A percentile compares a stretch with the other conserved stretches of the same genome.
Conservation (phyloP, 495 filamentous ascomycete species). For the Aspergillus hancockii region DNA sequence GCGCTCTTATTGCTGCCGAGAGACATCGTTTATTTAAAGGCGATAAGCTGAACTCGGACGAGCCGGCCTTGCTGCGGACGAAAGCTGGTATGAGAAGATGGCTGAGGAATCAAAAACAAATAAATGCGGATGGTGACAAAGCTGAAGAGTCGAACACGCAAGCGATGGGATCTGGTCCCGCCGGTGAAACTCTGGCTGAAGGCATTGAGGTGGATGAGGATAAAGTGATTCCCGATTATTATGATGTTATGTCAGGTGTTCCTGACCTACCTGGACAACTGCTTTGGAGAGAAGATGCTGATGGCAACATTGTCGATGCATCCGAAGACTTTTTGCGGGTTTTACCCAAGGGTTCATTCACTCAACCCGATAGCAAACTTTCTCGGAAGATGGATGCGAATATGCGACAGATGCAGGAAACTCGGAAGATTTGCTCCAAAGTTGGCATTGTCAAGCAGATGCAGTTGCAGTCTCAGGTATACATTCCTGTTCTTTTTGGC, state of each 20-base stretch:
- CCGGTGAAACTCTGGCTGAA: slow-evolving; percentile 78
- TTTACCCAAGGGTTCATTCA: slow-evolving; percentile 72
- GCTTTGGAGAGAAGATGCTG: slow-evolving; percentile 82
- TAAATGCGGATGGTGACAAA: slow-evolving; percentile 53
- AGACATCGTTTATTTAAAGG: slow-evolving; percentile 81
- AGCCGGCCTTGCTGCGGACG: slow-evolving; percentile 80
- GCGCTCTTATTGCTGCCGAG: slow-evolving; percentile 78
- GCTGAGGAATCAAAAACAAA: slow-evolving; percentile 70
- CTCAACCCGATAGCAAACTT: slow-evolving; percentile 72
- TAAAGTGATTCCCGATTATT: slow-evolving; percentile 84
- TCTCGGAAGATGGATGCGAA: slow-evolving; percentile 85
- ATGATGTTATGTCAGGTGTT: slow-evolving; percentile 80
- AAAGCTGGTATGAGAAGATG: slow-evolving; percentile 79
- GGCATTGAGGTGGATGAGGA: slow-evolving; percentile 87
- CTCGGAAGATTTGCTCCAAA: slow-evolving; percentile 91
- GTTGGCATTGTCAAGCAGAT: slow-evolving; percentile 99
- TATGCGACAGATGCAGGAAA: slow-evolving; percentile 94
- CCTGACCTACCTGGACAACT: slow-evolving; percentile 77
- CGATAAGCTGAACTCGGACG: slow-evolving; percentile 81
- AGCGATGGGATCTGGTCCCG: slow-evolving; percentile 44
- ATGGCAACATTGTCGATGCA: slow-evolving; percentile 83
- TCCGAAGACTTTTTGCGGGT: slow-evolving; percentile 78
- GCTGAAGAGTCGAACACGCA: slow-evolving; percentile 50
- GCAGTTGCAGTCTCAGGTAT: slow-evolving; percentile 94
- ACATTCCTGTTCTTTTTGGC: background rate